Percentiles rank a stretch among this genome's conserved stretches.
Evolutionary conservation across 352 stramenopile species (phyloP).

Genomic region (Phytophthora agathidicida): DNA sequence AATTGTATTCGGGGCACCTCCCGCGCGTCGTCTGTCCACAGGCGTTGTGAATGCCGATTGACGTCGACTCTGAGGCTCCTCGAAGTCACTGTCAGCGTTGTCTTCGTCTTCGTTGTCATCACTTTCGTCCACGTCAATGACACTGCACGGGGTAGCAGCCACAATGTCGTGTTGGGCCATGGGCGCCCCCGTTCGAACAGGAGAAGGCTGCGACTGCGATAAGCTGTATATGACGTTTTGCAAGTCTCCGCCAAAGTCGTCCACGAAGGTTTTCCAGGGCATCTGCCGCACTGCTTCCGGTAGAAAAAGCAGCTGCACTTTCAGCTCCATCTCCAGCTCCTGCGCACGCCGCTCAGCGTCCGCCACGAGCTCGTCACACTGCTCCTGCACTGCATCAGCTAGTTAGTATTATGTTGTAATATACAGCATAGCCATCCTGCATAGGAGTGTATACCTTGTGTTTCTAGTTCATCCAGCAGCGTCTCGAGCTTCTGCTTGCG

Average conservation of each 20-base stretch:
- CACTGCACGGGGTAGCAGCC: conserved; percentile 45
- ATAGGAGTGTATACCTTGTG: conserved; percentile 43
- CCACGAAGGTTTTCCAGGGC: conserved; percentile 81
- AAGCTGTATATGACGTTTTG: conserved; percentile 78
- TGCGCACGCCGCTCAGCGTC: conserved; percentile 61
- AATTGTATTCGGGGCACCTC: conserved; percentile 38
- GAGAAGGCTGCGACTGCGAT: conserved; percentile 31
- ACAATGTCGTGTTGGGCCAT: conserved; percentile 42
- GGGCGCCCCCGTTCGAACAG: conserved; percentile 11
- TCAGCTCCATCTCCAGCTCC: conserved; percentile 77
- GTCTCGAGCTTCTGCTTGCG: conserved; percentile 43
- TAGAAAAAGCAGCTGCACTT: conserved; percentile 79
- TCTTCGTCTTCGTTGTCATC: conserved; percentile 14
- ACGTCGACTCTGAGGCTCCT: conserved; percentile 20
- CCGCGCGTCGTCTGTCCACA: conserved; percentile 26
- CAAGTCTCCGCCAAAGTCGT: conserved; percentile 78
- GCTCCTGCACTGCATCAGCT: conserved; percentile 59
- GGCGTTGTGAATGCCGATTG: conserved; percentile 53
- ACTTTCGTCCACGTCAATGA: conserved; percentile 22
- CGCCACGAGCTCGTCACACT: conserved; percentile 57
- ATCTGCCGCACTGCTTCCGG: conserved; percentile 76
- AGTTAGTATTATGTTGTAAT: conserved; percentile 7
- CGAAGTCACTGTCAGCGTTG: conserved; percentile 6
- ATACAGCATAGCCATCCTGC: background rate
- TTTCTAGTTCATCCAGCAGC: conserved; percentile 68